Conservation (phyloP, 345 rosid genomes). For the Trapa incisa region DNA sequence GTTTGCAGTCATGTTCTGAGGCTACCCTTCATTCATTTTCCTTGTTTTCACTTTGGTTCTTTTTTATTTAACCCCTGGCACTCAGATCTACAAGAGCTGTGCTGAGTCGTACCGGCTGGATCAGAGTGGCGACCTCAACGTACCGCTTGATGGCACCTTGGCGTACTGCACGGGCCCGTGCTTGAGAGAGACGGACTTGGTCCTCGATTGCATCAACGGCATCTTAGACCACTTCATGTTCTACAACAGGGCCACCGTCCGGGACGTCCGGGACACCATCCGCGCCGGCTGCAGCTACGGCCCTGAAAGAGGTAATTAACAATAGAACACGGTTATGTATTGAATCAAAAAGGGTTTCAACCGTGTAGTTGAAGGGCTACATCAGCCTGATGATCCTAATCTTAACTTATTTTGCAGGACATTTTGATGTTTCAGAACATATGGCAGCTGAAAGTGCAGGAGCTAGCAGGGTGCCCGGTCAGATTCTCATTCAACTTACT, state of each 20-base stretch:
- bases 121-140: slow-evolving; percentile 44
- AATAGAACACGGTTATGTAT: neutral
- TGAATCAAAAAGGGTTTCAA: neutral
- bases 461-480: slow-evolving; percentile 16
- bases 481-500: slow-evolving; percentile 21
- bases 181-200: slow-evolving; percentile 56
- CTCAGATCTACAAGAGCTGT: slow-evolving; percentile 60
- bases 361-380: neutral
- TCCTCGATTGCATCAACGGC: slow-evolving; percentile 50
- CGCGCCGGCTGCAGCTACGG: slow-evolving; percentile 71
- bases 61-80: neutral
- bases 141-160: slow-evolving; percentile 30
- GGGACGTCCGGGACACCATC: slow-evolving; percentile 45
- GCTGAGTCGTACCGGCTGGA: slow-evolving; percentile 56
- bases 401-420: slow-evolving; percentile 26
- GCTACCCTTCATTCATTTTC: neutral
- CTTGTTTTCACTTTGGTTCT: neutral
- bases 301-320: slow-evolving; percentile 46
- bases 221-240: slow-evolving; percentile 46
- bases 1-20: neutral
- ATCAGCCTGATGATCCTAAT: neutral
- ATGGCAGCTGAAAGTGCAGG: slow-evolving; percentile 32
- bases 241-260: slow-evolving; percentile 59
- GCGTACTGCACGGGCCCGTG: slow-evolving; percentile 72
- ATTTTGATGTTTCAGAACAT: slow-evolving; percentile 58